These are phyloP conservation scores for Chamaecyparis obtusa DNA, from an alignment of 75 land plant species.

Conservation along the genomic window DNA sequence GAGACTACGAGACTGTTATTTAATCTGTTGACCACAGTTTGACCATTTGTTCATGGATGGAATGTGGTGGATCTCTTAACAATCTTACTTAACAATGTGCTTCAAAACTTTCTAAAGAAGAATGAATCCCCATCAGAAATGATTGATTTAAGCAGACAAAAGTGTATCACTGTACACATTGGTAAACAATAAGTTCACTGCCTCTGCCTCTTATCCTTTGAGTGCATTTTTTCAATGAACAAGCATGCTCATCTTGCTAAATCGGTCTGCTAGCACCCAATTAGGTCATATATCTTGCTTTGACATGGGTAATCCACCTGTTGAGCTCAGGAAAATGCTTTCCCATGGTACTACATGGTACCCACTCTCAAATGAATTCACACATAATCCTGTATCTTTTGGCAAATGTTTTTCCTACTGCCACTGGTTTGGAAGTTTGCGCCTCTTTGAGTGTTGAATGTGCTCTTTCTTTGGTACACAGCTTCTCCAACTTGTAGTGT, in stretches of 20 bases:
- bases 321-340: not conserved
- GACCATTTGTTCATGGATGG: not conserved
- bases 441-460: too few relatives aligned
- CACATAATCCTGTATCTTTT: not conserved
- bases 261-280: not conserved
- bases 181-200: not conserved
- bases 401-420: too few relatives aligned
- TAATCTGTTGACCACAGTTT: not conserved
- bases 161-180: not conserved
- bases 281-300: not conserved
- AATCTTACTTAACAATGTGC: not conserved
- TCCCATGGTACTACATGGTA: not conserved
- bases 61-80: not conserved
- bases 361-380: not conserved
- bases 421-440: too few relatives aligned
- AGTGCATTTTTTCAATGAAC: not conserved
- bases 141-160: not conserved
- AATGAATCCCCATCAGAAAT: not conserved
- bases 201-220: not conserved
- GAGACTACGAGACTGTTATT: not conserved
- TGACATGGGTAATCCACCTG: not conserved
- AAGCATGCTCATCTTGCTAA: not conserved
- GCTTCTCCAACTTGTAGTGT: not conserved
- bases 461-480: not conserved
- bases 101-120: not conserved